Conservation (phyloP, 495 filamentous ascomycete species). For the Copromyces sp. region DNA sequence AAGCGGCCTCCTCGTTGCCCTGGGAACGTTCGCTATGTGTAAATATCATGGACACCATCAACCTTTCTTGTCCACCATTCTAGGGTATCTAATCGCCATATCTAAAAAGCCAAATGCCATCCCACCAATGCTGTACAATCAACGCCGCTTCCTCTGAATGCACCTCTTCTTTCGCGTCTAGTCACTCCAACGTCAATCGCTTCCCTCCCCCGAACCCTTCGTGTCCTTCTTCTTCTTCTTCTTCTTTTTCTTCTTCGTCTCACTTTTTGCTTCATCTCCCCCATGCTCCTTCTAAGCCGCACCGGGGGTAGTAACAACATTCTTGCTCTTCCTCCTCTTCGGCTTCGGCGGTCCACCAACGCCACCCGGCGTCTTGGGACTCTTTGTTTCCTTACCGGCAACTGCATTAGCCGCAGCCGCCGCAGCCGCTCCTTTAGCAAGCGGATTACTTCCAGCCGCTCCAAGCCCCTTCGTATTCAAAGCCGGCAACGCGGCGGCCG, state of each 20-base stretch:
- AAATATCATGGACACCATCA: neutral
- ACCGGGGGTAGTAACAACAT: slow-evolving; percentile 19
- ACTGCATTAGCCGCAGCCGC: neutral
- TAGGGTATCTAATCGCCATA: neutral
- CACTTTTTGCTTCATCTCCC: neutral
- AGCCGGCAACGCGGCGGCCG: slow-evolving; percentile 12
- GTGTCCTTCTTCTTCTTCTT: neutral
- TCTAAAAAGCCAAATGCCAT: neutral
- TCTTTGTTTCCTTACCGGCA: slow-evolving; percentile 37
- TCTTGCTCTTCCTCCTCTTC: slow-evolving; percentile 53
- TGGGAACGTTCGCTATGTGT: neutral
- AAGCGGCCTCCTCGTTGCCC: too few species aligned
- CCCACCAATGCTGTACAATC: neutral
- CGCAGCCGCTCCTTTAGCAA: slow-evolving; percentile 15
- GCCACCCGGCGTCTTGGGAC: slow-evolving; percentile 37
- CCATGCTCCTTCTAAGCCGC: neutral
- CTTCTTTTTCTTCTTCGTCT: neutral
- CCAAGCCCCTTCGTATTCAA: slow-evolving; percentile 24
- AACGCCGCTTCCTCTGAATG: neutral
- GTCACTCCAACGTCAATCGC: neutral
- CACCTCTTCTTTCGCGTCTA: neutral
- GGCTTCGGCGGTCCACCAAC: slow-evolving; percentile 34
- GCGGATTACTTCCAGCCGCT: slow-evolving; percentile 19
- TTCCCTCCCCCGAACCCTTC: neutral
- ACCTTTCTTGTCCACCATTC: neutral